Evolutionary conservation across 2,329 filamentous ascomycete genomes (phyloP).

Genomic region (Pleurostoma richardsiae): DNA sequence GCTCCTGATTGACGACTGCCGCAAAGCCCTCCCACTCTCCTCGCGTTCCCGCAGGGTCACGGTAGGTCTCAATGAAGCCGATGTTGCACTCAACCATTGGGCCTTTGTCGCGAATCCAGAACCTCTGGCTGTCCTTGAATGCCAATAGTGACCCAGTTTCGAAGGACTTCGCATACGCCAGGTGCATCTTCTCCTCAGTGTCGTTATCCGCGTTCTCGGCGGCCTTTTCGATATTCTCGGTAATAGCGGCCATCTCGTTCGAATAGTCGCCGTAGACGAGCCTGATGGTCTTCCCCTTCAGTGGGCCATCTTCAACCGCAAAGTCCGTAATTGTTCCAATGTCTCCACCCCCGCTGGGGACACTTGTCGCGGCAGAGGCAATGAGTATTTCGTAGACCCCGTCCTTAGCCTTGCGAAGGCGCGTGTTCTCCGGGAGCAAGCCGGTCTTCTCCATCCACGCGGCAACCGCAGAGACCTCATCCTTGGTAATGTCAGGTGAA

Average conservation of each 20-base stretch:
- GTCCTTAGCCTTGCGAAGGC: constrained; percentile 60
- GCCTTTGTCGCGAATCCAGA: constrained; percentile 79
- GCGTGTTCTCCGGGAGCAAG: constrained; percentile 71
- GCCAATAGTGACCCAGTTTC: constrained; percentile 67
- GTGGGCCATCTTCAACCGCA: constrained; percentile 49
- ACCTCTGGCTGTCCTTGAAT: constrained; percentile 75
- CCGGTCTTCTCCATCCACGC: constrained; percentile 68
- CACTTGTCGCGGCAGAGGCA: constrained; percentile 57
- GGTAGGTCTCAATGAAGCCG: constrained; percentile 81
- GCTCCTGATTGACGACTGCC: constrained; percentile 81
- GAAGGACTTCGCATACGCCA: constrained; percentile 72
- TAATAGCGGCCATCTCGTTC: constrained; percentile 65
- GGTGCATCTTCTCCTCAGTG: constrained; percentile 67
- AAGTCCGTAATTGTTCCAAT: constrained; percentile 62
- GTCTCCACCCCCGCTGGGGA: constrained; percentile 62
- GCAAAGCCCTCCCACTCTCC: constrained; percentile 86
- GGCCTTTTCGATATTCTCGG: constrained; percentile 63
- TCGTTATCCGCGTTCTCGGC: constrained; percentile 67
- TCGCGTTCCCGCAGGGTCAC: constrained; percentile 74
- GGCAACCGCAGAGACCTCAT: constrained; percentile 69
- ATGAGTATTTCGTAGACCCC: constrained; percentile 70
- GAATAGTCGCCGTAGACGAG: constrained; percentile 72
- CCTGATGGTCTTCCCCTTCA: constrained; percentile 64
- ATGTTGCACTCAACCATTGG: constrained; percentile 77
- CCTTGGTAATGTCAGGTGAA: constrained; percentile 67